A percentile compares a stretch with the other conserved stretches of the same genome.
Evolutionary conservation across 805 yeast genomes (phyloP).

Genomic region (Candida tibetensis): DNA sequence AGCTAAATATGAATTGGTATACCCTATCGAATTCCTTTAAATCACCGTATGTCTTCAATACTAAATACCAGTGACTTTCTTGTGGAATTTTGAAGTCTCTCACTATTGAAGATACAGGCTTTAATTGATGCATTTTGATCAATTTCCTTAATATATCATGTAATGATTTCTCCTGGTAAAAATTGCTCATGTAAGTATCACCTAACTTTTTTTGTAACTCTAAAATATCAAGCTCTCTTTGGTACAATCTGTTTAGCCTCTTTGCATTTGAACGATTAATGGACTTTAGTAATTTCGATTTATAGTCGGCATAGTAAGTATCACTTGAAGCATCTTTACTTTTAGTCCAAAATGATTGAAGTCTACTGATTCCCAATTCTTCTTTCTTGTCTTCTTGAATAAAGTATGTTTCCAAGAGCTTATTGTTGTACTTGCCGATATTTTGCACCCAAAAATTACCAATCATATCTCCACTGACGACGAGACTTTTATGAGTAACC

Average conservation of each 20-base stretch:
- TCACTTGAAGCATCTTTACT: conserved; percentile 11
- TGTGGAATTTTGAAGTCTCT: conserved; percentile 58
- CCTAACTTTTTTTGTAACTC: conserved; percentile 31
- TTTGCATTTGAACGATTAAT: conserved; percentile 19
- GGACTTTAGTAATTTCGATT: conserved; percentile 20
- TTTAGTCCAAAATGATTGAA: conserved; percentile 18
- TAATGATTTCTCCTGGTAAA: conserved; percentile 26
- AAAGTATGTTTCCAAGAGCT: conserved; percentile 26
- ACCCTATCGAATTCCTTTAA: conserved; percentile 55
- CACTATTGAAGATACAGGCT: conserved; percentile 46
- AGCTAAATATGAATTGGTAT: conserved; percentile 29
- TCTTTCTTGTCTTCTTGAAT: conserved; percentile 29
- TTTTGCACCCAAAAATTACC: conserved; percentile 36
- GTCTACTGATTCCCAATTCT: conserved; percentile 16
- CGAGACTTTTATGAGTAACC: conserved; percentile 18
- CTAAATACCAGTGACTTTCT: conserved; percentile 52
- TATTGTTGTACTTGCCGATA: conserved; percentile 23
- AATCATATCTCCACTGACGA: conserved; percentile 37
- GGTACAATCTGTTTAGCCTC: conserved; percentile 19
- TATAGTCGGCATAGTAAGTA: conserved; percentile 22
- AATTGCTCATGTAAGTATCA: conserved; percentile 33
- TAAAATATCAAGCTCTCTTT: conserved; percentile 29
- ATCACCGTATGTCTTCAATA: conserved; percentile 46
- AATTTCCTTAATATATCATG: conserved; percentile 24
- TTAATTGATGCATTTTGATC: conserved; percentile 44